These are phyloP conservation scores for Aspergillus pseudoglaucus DNA, from an alignment of 2,329 filamentous ascomycete species.

Conservation along the genomic window DNA sequence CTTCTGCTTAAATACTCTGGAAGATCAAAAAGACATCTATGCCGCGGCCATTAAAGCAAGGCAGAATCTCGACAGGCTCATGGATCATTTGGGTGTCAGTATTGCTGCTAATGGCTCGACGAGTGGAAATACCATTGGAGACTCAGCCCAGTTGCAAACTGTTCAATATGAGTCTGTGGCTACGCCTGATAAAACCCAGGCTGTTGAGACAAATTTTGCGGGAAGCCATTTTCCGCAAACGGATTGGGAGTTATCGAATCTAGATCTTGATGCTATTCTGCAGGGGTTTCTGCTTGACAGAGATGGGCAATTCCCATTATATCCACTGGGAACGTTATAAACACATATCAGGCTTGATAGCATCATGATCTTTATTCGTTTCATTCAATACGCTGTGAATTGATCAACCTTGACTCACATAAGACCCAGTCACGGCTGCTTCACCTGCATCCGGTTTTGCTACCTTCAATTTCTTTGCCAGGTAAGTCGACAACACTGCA, in stretches of 20 bases:
- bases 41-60: slow-evolving; percentile 17
- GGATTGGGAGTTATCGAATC: slow-evolving; percentile 15
- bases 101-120: slow-evolving; percentile 1
- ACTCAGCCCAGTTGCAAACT: too few relatives aligned
- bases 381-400: neutral
- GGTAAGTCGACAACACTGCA: slow-evolving; percentile 1
- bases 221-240: slow-evolving; percentile 7
- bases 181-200: neutral
- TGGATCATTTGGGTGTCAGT: slow-evolving; percentile 13
- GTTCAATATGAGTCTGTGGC: neutral
- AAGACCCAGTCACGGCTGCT: neutral
- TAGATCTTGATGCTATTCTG: slow-evolving; percentile 22
- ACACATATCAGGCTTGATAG: neutral
- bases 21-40: slow-evolving; percentile 15
- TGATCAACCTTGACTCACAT: neutral
- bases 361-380: neutral
- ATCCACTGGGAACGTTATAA: slow-evolving; percentile 11
- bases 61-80: slow-evolving; percentile 15
- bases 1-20: slow-evolving; percentile 14
- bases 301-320: slow-evolving; percentile 16
- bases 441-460: neutral
- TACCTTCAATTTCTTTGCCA: slow-evolving; percentile 2
- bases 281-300: slow-evolving; percentile 20
- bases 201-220: slow-evolving; percentile 2
- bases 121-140: neutral